These are phyloP conservation scores for Haplosporangium gracile DNA, from an alignment of 192 early-diverging fungal genomes.

Conservation along the genomic window DNA sequence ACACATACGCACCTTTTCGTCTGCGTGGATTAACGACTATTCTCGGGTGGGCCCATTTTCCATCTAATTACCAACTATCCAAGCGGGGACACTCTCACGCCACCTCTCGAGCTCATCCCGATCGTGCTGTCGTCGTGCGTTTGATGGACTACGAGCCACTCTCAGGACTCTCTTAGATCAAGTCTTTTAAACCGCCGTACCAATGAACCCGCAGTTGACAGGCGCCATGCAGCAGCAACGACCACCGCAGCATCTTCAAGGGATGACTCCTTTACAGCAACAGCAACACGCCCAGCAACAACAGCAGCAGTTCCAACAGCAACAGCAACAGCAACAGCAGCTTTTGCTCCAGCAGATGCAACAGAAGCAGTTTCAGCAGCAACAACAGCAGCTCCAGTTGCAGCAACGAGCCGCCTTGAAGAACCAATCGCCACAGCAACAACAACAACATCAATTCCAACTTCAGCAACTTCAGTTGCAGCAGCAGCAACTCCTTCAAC, in stretches of 20 bases:
- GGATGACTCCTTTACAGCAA: not conserved
- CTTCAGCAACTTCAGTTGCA: constrained; percentile 22
- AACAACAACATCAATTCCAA: constrained; percentile 22
- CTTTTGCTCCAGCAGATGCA: constrained; percentile 7
- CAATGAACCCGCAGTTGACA: not conserved
- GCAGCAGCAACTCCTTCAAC: constrained; percentile 25
- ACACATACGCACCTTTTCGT: not conserved
- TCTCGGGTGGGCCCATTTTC: not conserved
- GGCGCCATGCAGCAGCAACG: constrained; percentile 12
- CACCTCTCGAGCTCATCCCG: not conserved
- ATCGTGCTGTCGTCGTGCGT: not conserved
- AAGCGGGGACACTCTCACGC: not conserved
- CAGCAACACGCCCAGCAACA: constrained; percentile 7
- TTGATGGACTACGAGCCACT: not conserved
- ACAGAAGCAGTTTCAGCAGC: constrained; percentile 16
- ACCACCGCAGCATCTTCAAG: constrained; percentile 3
- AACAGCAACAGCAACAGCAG: constrained; percentile 8
- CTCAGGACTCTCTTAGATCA: not conserved
- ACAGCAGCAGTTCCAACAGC: constrained; percentile 7
- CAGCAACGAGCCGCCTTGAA: constrained; percentile 14
- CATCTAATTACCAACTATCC: not conserved
- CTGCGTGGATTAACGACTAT: not conserved
- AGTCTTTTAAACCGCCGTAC: not conserved
- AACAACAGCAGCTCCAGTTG: constrained; percentile 5
- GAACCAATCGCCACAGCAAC: constrained; percentile 33